Percentiles rank a stretch among this genome's conserved stretches.
These are phyloP conservation scores for Xylariales sp. DNA, from an alignment of 2,329 filamentous ascomycete genomes.

Conservation along the genomic window DNA sequence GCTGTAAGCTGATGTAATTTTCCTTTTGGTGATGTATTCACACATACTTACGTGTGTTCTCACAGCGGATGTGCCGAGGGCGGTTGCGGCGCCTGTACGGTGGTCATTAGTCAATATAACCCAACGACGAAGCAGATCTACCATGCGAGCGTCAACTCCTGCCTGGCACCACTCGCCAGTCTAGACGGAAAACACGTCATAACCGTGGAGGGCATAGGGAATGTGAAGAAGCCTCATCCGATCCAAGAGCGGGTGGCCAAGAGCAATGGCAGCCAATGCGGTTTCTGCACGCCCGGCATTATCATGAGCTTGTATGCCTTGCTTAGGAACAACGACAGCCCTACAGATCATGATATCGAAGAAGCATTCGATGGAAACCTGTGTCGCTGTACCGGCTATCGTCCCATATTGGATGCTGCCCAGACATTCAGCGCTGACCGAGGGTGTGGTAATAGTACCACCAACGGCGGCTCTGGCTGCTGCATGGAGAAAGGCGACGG, in stretches of 20 bases:
- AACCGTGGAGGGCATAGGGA: slow-evolving; percentile 93
- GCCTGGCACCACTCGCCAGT: slow-evolving; percentile 85
- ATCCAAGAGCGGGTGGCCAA: slow-evolving; percentile 87
- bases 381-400: slow-evolving; percentile 92
- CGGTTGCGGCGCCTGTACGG: slow-evolving; percentile 93
- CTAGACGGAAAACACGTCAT: slow-evolving; percentile 98
- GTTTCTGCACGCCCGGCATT: slow-evolving; percentile 96
- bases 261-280: slow-evolving; percentile 85
- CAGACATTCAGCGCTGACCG: slow-evolving; percentile 72
- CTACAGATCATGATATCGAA: slow-evolving; percentile 79
- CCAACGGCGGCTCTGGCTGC: slow-evolving; percentile 54
- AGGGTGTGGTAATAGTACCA: slow-evolving; percentile 44
- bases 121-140: slow-evolving; percentile 90
- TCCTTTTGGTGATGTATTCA: too few relatives aligned
- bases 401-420: slow-evolving; percentile 89
- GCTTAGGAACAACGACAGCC: slow-evolving; percentile 75
- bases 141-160: slow-evolving; percentile 95
- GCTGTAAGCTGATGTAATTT: slow-evolving; percentile 59
- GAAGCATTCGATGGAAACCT: slow-evolving; percentile 97
- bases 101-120: slow-evolving; percentile 91
- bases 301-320: slow-evolving; percentile 97
- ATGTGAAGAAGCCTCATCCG: slow-evolving; percentile 80
- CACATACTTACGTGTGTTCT: too few relatives aligned
- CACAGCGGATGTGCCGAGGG: slow-evolving; percentile 83
- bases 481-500: slow-evolving; percentile 64